A percentile compares a stretch with the other conserved stretches of the same genome.
phyloP scores from a whole-genome alignment of 179 eudicot species.

The Spergularia azorica region DNA sequence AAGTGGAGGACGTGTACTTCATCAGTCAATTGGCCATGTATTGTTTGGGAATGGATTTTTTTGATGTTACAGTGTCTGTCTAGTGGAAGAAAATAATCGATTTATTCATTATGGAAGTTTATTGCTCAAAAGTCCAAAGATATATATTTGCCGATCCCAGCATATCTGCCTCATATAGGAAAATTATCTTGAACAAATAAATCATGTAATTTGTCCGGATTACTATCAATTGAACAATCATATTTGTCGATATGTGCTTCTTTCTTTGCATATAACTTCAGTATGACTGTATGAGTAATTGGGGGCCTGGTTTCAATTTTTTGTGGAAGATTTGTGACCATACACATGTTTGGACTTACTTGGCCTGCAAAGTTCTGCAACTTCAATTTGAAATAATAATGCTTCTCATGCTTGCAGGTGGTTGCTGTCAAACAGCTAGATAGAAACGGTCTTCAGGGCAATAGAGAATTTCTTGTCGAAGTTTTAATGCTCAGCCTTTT shows the following conservation, averaged over 20 bases:
- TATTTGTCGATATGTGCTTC: background rate
- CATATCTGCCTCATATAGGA: background rate
- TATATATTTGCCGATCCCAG: background rate
- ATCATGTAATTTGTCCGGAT: background rate
- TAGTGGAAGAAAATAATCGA: background rate
- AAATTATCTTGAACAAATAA: background rate
- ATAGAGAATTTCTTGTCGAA: constrained; percentile 92
- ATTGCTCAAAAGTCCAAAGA: background rate
- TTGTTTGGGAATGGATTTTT: background rate
- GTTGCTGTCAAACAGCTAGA: constrained; percentile 96
- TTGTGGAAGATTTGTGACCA: background rate
- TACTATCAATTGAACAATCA: background rate
- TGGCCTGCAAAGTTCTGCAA: constrained; percentile 4
- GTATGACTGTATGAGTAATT: too few relatives aligned
- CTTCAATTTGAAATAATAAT: constrained; percentile 1
- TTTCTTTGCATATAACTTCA: too few relatives aligned
- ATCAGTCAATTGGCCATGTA: background rate
- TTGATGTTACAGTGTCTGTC: background rate
- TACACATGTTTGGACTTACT: background rate
- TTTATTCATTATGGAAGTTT: background rate
- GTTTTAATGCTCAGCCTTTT: constrained; percentile 98
- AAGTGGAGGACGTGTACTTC: background rate
- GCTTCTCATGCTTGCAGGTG: constrained; percentile 43
- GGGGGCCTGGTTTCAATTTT: background rate
- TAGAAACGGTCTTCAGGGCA: constrained; percentile 96